These are phyloP conservation scores for Arbutus unedo DNA, from an alignment of 148 eudicot genomes.

Conservation along the genomic window DNA sequence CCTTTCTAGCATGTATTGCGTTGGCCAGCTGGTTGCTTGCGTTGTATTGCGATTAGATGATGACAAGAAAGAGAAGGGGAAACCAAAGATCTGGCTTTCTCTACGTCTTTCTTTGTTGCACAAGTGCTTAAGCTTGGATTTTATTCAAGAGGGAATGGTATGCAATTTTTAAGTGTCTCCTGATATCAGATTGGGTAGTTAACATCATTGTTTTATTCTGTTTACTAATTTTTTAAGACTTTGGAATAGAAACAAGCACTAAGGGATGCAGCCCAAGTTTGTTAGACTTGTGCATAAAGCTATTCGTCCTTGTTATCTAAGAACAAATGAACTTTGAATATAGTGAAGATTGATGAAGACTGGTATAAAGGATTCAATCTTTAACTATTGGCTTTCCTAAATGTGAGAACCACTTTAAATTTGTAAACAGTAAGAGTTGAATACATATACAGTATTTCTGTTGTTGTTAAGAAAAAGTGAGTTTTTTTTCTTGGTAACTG, in stretches of 20 bases:
- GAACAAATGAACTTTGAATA: not conserved
- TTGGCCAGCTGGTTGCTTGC: conserved; percentile 89
- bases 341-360: not conserved
- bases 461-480: not conserved
- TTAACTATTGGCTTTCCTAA: not conserved
- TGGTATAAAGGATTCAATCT: not conserved
- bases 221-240: not conserved
- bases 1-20: conserved; percentile 62
- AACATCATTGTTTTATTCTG: not conserved
- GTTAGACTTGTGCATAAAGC: not conserved
- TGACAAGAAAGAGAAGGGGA: conserved; percentile 78
- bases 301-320: not conserved
- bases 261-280: not conserved
- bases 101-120: conserved; percentile 76
- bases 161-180: conserved; percentile 16
- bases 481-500: not conserved
- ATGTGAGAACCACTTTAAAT: not conserved
- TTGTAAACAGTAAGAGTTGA: not conserved
- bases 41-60: conserved; percentile 70
- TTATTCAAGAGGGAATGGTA: conserved; percentile 97
- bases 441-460: not conserved
- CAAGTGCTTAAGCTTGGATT: conserved; percentile 69
- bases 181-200: not conserved
- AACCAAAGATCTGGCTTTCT: conserved; percentile 88
- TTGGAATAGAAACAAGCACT: conserved; percentile 5